Evolutionary conservation across 352 stramenopile genomes (phyloP).

Genomic region (Pythium biforme): DNA sequence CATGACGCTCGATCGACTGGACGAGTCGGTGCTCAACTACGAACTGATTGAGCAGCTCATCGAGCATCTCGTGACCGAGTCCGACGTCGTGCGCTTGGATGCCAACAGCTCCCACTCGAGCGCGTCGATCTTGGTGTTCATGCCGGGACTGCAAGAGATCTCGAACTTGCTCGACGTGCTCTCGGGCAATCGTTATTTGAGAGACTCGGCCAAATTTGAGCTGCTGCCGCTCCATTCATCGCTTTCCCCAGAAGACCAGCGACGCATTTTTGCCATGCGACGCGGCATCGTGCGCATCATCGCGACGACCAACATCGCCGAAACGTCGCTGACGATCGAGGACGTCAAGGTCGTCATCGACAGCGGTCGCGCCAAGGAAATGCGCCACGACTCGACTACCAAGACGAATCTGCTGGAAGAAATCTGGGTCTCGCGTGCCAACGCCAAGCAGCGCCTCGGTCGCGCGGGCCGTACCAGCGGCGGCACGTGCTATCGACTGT

Average conservation of each 20-base stretch:
- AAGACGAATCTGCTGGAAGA: conserved; percentile 90
- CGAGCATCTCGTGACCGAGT: conserved; percentile 71
- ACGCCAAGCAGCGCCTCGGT: conserved; percentile 86
- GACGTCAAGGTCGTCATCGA: conserved; percentile 96
- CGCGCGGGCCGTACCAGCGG: conserved; percentile 92
- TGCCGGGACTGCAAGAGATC: conserved; percentile 95
- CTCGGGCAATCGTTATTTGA: conserved; percentile 48
- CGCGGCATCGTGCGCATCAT: conserved; percentile 89
- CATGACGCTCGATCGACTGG: conserved; percentile 77
- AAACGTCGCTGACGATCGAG: conserved; percentile 96
- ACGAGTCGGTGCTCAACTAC: conserved; percentile 94
- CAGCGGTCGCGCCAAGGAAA: conserved; percentile 93
- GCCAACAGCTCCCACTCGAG: conserved; percentile 24
- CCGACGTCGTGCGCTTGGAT: conserved; percentile 27
- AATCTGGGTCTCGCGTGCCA: conserved; percentile 90
- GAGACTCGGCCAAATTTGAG: conserved; percentile 49
- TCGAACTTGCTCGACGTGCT: conserved; percentile 77
- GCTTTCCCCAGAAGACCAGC: conserved; percentile 92
- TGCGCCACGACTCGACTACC: conserved; percentile 72
- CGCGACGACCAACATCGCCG: conserved; percentile 96
- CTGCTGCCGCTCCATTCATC: conserved; percentile 93
- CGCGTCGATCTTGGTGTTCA: conserved; percentile 94
- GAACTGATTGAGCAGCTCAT: conserved; percentile 91
- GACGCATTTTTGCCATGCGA: conserved; percentile 87
- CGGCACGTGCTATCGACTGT: conserved; percentile 90